A percentile compares a stretch with the other conserved stretches of the same genome.
phyloP scores from a whole-genome alignment of 225 moss, liverwort and hornwort species.

The Thuidium tamariscinum region DNA sequence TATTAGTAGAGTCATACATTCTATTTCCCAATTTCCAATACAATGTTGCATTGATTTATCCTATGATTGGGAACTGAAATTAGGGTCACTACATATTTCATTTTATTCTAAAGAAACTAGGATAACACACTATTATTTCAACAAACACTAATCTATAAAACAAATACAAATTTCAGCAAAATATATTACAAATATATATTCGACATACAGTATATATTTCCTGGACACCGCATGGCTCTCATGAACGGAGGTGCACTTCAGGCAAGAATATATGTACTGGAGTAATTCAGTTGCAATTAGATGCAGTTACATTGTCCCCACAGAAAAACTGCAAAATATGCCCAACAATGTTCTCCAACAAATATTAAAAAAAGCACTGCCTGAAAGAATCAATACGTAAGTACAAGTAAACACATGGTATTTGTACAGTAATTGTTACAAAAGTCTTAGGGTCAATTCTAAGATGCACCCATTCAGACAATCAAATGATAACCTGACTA shows the following conservation, averaged over 20 bases:
- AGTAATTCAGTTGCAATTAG: neutral
- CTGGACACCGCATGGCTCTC: neutral
- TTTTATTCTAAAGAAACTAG: neutral
- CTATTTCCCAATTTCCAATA: neutral
- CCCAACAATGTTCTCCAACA: neutral
- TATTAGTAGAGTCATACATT: neutral
- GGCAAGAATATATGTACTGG: neutral
- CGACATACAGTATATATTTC: neutral
- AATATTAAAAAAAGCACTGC: neutral
- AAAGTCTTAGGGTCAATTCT: neutral
- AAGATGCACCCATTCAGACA: neutral
- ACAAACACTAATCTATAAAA: neutral
- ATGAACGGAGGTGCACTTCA: neutral
- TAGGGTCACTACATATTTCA: neutral
- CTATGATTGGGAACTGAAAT: neutral
- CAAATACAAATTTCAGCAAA: neutral
- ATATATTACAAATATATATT: neutral
- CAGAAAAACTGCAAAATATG: neutral
- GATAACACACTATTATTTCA: neutral
- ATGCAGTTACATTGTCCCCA: neutral
- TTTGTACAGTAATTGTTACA: slow-evolving; percentile 19
- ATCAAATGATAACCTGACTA: neutral
- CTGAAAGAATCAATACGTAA: neutral
- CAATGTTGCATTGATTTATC: neutral
- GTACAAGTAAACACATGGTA: neutral